Evolutionary conservation across 106 monocot genomes (phyloP), one percentile per base, ranked within the genome.

Genomic region (Dendrobium catenatum): DNA sequence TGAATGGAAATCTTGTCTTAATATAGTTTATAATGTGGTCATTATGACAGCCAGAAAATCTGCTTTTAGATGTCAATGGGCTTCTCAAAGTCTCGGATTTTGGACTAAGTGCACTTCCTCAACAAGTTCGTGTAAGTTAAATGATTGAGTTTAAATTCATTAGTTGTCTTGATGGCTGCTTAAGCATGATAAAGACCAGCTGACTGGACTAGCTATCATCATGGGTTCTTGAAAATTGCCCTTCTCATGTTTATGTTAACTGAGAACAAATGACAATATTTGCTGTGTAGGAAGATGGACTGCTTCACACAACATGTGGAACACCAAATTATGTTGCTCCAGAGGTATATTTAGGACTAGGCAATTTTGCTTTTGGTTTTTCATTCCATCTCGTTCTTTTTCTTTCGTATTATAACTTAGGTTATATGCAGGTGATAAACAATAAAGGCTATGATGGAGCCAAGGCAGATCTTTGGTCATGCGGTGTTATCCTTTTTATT

Each of bases 301-400:
- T 94, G 42, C 90, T 97, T 59, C 92, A 97, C 80, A 97, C 97
- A 37, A 92, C 94, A 66, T 97, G 97, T 83, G 97, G 97, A 44
- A 97, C 94, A 47, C 97, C 97, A 82, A 97, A 97, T 75, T 97
- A 97, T 80, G 92, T 97, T 61, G 97, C 97, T 72, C 92, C 94
- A 47, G 94, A 90, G 86, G 90, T 90, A 79, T 15, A 8, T 58
- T 61, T 72, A 43, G 64, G 44, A 70, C 70, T 70, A 15, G 27
- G 9, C 10, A 51, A 51, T 70, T 9, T 70, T 70, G 11, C 37
- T 15, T 27, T 29, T 37, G 27, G 13, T 70, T 27, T 37, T 26
- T 51, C 9, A 48, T 51, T 76, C 27, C 27, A 37, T 80, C 19
- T 68, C 15, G n/a, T 79, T n/a, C 17, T 78, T 11, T 7, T 55